Conservation (phyloP, 23 red algal genomes). For the Gracilaria vermiculophylla region DNA sequence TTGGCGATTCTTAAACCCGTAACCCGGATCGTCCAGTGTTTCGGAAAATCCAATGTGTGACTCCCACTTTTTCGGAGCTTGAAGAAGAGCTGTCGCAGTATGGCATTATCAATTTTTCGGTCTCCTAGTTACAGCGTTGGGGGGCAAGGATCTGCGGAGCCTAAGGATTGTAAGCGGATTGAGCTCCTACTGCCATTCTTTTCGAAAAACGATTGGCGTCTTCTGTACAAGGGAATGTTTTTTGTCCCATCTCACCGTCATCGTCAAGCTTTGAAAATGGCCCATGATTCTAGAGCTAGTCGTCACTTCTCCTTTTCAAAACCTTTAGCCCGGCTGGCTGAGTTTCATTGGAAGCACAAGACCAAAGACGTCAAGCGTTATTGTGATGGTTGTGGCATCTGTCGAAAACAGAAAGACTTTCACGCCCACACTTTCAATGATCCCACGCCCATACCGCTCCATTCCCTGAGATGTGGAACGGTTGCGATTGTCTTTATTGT, state of each 20-base stretch:
- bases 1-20: background rate
- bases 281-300: background rate
- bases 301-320: background rate
- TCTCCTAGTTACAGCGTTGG: background rate
- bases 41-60: background rate
- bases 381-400: background rate
- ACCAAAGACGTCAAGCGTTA: background rate
- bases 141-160: background rate
- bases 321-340: background rate
- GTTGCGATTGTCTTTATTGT: background rate
- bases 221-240: slow-evolving; percentile 1
- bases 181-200: background rate
- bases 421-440: background rate
- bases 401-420: slow-evolving; percentile 4
- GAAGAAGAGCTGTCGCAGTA: background rate
- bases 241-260: background rate
- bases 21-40: background rate
- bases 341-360: slow-evolving; percentile 20
- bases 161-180: background rate
- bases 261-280: background rate
- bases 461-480: background rate
- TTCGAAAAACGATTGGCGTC: background rate
- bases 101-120: slow-evolving; percentile 20
- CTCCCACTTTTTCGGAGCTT: background rate
- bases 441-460: background rate